A percentile compares a stretch with the other conserved stretches of the same genome.
phyloP scores from a whole-genome alignment of 768 basidiomycete genomes.

The Imleria badia region DNA sequence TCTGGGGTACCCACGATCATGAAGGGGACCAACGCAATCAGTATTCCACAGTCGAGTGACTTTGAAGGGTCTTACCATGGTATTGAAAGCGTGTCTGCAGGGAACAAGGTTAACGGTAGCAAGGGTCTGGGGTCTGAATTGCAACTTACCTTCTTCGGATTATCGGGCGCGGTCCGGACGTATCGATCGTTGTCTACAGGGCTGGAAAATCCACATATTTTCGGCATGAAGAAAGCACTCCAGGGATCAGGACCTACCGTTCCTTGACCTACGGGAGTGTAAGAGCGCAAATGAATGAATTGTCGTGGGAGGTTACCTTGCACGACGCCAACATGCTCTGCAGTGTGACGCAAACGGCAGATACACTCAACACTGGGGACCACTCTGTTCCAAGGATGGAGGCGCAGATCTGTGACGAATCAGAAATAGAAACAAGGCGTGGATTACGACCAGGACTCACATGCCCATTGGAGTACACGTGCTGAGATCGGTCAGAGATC shows the following conservation, averaged over 20 bases:
- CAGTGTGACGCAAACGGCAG: constrained; percentile 79
- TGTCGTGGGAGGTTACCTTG: constrained; percentile 52
- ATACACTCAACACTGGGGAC: constrained; percentile 85
- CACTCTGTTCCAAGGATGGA: constrained; percentile 88
- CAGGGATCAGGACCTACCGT: constrained; percentile 44
- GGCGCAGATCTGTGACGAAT: constrained; percentile 68
- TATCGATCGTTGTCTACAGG: constrained; percentile 85
- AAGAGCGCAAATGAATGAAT: background rate
- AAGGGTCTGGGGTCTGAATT: background rate
- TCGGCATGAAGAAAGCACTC: background rate
- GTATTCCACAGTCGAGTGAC: background rate
- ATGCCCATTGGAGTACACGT: constrained; percentile 87
- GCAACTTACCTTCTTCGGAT: constrained; percentile 76
- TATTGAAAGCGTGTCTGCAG: constrained; percentile 76
- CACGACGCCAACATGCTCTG: constrained; percentile 93
- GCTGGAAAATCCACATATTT: constrained; percentile 37
- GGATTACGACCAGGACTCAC: constrained; percentile 38
- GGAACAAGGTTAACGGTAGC: constrained; percentile 11
- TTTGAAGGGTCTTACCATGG: constrained; percentile 52
- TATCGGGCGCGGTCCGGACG: constrained; percentile 72
- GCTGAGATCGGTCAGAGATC: constrained; percentile 42
- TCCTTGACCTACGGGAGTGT: constrained; percentile 51
- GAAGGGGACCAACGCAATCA: constrained; percentile 15
- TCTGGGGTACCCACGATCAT: constrained; percentile 35
- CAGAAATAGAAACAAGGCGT: constrained; percentile 14